phyloP scores from a whole-genome alignment of 176 grass and related monocot species.

The Areca catechu region DNA sequence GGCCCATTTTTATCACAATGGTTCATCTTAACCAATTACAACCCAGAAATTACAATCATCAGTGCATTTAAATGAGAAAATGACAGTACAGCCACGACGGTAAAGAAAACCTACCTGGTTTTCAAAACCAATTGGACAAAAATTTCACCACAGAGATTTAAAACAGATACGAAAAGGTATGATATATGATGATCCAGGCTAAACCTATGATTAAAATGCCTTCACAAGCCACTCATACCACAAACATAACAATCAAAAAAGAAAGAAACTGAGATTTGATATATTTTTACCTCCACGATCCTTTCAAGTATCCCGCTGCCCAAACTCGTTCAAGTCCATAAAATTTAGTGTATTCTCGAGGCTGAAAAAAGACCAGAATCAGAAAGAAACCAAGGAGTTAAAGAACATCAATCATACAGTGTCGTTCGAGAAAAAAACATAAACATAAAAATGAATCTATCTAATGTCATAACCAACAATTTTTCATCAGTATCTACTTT shows the following conservation, averaged over 20 bases:
- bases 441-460: too few relatives aligned
- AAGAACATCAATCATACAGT: too few relatives aligned
- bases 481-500: too few relatives aligned
- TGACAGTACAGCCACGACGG: neutral
- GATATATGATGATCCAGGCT: too few relatives aligned
- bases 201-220: too few relatives aligned
- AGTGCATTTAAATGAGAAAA: neutral
- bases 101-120: neutral
- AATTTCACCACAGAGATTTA: too few relatives aligned
- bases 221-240: too few relatives aligned
- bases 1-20: constrained; percentile 72
- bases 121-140: too few relatives aligned
- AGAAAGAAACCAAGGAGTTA: too few relatives aligned
- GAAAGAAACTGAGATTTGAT: neutral
- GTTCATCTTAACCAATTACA: constrained; percentile 65
- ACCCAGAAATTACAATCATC: constrained; percentile 8
- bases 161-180: too few relatives aligned
- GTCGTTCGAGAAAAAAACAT: too few relatives aligned
- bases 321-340: constrained; percentile 78
- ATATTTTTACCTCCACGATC: constrained; percentile 44
- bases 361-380: constrained; percentile 14
- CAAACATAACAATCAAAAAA: neutral
- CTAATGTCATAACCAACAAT: too few relatives aligned
- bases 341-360: constrained; percentile 69
- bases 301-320: constrained; percentile 63